Evolutionary conservation across 371 early-diverging fungal species (phyloP), one percentile per base, ranked within the genome.

Genomic region (Rhizopus stolonifer): DNA sequence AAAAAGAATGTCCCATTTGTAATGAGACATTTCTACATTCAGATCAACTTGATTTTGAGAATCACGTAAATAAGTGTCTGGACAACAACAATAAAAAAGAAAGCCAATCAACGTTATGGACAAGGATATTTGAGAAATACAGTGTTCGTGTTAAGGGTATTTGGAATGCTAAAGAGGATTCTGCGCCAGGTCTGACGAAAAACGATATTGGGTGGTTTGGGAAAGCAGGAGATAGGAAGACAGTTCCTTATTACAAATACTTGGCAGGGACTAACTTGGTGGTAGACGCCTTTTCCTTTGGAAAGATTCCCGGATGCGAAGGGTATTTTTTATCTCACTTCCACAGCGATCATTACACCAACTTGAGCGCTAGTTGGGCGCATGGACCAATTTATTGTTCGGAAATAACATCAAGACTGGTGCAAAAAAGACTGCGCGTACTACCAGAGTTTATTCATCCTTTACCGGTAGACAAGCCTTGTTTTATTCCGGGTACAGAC

Each of bases 271-370:
- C 95, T 0, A 61, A 55, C 0, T 89, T 94, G 54, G 86, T 89
- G 0, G 92, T 97, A 1, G 98, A 97, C 63, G 95, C 95, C 0
- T 96, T 97, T 60, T 66, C 66, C 0, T 92, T 88, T 78, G 96
- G 98, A 2, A 65, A 59, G 1, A 76, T 94, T 10, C 69, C 65
- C 0, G 81, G 77, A 2, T 88, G 89, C 59, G 74, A 83, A 0
- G 92, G 85, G 0, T 95, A 96, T 51, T 94, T 96, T 58, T 67
- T 97, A 19, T 82, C 88, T 3, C 94, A 95, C 62, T 94, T 88
- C 57, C 94, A 95, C 53, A 78, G 89, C 13, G 96, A 95, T 64
- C 98, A 96, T 64, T 97, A 94, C 47, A 81, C 80, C 29, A 93
- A 94, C 0, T 63, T 96, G 25, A 73, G 80, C 0, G 64, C 79